A percentile compares a stretch with the other conserved stretches of the same genome.
These are phyloP conservation scores for Phallus indusiatus DNA, from an alignment of 768 basidiomycete genomes.

Conservation along the genomic window DNA sequence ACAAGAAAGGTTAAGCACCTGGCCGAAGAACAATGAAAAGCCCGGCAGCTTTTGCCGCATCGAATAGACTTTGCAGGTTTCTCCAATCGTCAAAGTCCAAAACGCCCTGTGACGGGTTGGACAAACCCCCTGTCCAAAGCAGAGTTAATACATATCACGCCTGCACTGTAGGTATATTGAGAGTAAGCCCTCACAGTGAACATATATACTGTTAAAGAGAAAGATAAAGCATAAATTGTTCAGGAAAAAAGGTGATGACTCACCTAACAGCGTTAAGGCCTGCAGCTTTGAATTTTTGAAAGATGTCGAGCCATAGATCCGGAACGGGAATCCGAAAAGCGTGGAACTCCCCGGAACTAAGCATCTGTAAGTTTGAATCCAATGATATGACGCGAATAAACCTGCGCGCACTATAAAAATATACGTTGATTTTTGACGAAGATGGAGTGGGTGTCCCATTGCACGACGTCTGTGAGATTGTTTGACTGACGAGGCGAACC, in stretches of 20 bases:
- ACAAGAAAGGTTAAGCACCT: conserved; percentile 30
- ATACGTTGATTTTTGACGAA: conserved; percentile 59
- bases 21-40: conserved; percentile 76
- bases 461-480: conserved; percentile 27
- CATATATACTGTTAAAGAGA: conserved; percentile 52
- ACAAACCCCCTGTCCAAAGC: conserved; percentile 41
- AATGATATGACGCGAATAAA: neutral
- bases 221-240: too few species aligned
- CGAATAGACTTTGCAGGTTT: conserved; percentile 58
- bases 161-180: neutral
- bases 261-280: conserved; percentile 51
- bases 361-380: neutral
- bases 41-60: conserved; percentile 64
- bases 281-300: conserved; percentile 73
- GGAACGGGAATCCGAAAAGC: conserved; percentile 75
- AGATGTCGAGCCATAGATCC: conserved; percentile 70
- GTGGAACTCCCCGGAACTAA: conserved; percentile 78
- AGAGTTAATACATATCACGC: neutral
- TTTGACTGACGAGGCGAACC: conserved; percentile 6
- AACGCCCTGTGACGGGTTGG: conserved; percentile 65
- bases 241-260: neutral
- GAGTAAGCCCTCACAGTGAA: conserved; percentile 34
- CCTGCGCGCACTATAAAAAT: conserved; percentile 59
- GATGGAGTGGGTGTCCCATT: conserved; percentile 66
- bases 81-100: conserved; percentile 67